These are phyloP conservation scores for Crucihimalaya himalaica DNA, from an alignment of 345 rosid genomes.

Conservation along the genomic window DNA sequence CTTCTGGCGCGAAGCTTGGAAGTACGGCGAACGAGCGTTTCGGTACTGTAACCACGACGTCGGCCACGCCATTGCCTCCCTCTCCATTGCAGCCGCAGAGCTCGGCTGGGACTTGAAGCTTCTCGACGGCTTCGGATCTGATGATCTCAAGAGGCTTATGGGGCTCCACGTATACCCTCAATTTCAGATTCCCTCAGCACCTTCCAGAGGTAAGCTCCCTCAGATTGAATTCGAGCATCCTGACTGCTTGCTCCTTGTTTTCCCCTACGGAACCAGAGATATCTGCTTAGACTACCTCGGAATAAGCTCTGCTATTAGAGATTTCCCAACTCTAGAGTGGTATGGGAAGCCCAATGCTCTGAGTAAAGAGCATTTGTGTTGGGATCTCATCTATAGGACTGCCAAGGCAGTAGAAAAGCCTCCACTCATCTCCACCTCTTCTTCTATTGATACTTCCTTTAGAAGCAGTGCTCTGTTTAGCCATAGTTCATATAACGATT, in stretches of 20 bases:
- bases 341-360: constrained; percentile 66
- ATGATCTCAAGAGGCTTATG: constrained; percentile 62
- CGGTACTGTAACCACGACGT: constrained; percentile 88
- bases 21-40: constrained; percentile 87
- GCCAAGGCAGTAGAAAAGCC: constrained; percentile 78
- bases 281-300: constrained; percentile 52
- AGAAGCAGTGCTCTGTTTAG: constrained; percentile 50
- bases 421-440: constrained; percentile 33
- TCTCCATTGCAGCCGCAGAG: constrained; percentile 71
- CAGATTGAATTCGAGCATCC: constrained; percentile 84
- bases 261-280: constrained; percentile 51
- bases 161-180: constrained; percentile 43
- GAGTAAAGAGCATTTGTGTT: constrained; percentile 75
- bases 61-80: constrained; percentile 80
- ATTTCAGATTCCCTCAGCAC: constrained; percentile 49
- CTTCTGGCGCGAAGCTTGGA: constrained; percentile 97
- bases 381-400: constrained; percentile 77
- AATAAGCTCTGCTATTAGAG: constrained; percentile 44
- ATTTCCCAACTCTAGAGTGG: constrained; percentile 60
- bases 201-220: constrained; percentile 57
- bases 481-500: constrained; percentile 52
- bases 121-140: constrained; percentile 73
- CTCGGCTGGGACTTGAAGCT: constrained; percentile 94
- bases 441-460: constrained; percentile 45
- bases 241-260: constrained; percentile 77